These are phyloP conservation scores for Pseudogymnoascus sp. DNA, from an alignment of 2,329 filamentous ascomycete genomes.

Conservation along the genomic window DNA sequence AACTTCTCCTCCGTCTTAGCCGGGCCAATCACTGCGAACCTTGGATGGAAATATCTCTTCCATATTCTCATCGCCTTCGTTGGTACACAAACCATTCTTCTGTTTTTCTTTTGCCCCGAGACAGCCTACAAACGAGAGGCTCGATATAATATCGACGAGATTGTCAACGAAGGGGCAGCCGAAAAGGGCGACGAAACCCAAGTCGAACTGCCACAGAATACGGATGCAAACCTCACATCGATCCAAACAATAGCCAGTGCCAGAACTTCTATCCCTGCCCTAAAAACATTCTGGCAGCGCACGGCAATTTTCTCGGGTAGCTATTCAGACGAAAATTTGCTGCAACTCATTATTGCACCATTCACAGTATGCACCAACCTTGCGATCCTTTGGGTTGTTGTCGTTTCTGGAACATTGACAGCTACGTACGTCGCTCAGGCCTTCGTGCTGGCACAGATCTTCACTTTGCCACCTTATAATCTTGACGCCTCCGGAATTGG, in stretches of 20 bases:
- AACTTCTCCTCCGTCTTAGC: not conserved
- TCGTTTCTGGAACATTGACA: not conserved
- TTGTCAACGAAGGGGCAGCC: too few species aligned
- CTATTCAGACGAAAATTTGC: not conserved
- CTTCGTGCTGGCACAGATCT: not conserved
- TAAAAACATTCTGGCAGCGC: not conserved
- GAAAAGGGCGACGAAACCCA: too few species aligned
- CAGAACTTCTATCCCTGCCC: too few species aligned
- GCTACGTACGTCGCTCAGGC: not conserved
- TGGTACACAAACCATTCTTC: not conserved
- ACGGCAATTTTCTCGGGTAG: not conserved
- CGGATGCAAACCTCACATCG: too few species aligned
- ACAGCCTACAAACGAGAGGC: not conserved
- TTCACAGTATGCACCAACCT: not conserved
- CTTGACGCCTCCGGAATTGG: not conserved
- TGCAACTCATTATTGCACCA: not conserved
- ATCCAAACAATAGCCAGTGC: too few species aligned
- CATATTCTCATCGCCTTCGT: not conserved
- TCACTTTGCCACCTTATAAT: not conserved
- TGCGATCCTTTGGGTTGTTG: not conserved
- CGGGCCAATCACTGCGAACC: not conserved
- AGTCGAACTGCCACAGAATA: too few species aligned
- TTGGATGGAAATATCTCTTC: not conserved
- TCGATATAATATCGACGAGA: too few species aligned
- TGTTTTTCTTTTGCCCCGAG: not conserved